Percentiles rank a stretch among this genome's conserved stretches.
Conservation (phyloP, 768 basidiomycete genomes). For the Phylloporus sp. region DNA sequence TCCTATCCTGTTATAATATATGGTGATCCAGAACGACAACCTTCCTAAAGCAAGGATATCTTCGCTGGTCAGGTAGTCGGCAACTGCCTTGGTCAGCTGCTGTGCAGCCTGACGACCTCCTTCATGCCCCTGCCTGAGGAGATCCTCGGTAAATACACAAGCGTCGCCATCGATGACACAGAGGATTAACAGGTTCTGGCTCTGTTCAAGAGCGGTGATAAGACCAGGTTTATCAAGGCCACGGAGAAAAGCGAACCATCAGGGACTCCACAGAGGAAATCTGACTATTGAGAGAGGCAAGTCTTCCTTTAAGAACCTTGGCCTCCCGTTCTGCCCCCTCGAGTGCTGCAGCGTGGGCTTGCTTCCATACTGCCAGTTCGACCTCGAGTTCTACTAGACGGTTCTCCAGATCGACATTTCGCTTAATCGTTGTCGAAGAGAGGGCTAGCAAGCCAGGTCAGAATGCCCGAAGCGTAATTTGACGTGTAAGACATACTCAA, state of each 20-base stretch:
- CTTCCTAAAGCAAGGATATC: conserved; percentile 58
- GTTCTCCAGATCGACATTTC: conserved; percentile 59
- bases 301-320: conserved; percentile 65
- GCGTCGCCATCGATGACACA: conserved; percentile 74
- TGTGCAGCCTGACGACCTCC: conserved; percentile 63
- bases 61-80: conserved; percentile 62
- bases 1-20: conserved; percentile 65
- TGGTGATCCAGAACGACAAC: conserved; percentile 70
- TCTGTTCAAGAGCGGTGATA: conserved; percentile 34
- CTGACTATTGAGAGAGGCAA: conserved; percentile 61
- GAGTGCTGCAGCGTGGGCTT: conserved; percentile 59
- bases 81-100: conserved; percentile 63
- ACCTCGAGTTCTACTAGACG: conserved; percentile 65
- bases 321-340: conserved; percentile 61
- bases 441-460: conserved; percentile 43
- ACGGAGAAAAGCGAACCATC: conserved; percentile 28
- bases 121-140: conserved; percentile 58
- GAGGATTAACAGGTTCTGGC: conserved; percentile 64
- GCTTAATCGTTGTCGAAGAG: conserved; percentile 58
- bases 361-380: conserved; percentile 68
- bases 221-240: not conserved
- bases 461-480: conserved; percentile 2
- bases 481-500: conserved; percentile 42
- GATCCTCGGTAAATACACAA: conserved; percentile 57
- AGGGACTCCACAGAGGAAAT: conserved; percentile 56